Percentiles rank a stretch among this genome's conserved stretches.
phyloP scores from a whole-genome alignment of 495 filamentous ascomycete species.

The Pseudomonodictys pantanalensis region DNA sequence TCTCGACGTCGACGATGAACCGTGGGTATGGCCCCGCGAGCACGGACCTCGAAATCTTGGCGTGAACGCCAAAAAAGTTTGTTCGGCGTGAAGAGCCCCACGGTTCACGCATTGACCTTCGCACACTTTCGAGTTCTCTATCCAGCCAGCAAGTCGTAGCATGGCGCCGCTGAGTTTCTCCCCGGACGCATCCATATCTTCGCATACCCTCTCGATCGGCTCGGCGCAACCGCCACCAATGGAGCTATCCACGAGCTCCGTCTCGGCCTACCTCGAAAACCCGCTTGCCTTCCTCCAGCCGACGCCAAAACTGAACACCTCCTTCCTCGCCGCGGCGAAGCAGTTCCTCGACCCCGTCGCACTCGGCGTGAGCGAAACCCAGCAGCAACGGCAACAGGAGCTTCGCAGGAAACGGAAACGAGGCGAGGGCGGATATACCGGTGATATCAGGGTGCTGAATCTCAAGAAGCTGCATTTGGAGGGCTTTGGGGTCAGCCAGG shows the following conservation, averaged over 20 bases:
- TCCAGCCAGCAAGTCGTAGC: background rate
- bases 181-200: slow-evolving; percentile 33
- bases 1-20: background rate
- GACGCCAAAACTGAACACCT: slow-evolving; percentile 56
- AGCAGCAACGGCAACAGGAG: slow-evolving; percentile 38
- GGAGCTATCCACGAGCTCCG: slow-evolving; percentile 28
- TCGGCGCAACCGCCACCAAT: slow-evolving; percentile 31
- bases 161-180: slow-evolving; percentile 34
- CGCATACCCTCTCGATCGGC: slow-evolving; percentile 35
- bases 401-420: slow-evolving; percentile 65
- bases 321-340: slow-evolving; percentile 69
- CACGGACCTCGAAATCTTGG: slow-evolving; percentile 6
- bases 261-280: slow-evolving; percentile 49
- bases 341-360: slow-evolving; percentile 74
- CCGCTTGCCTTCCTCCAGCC: slow-evolving; percentile 69
- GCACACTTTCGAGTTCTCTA: background rate
- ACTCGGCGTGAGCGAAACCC: slow-evolving; percentile 59
- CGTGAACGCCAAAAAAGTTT: background rate
- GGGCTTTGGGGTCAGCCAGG: slow-evolving; percentile 82
- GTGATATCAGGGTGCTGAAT: slow-evolving; percentile 54
- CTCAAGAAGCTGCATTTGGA: slow-evolving; percentile 77
- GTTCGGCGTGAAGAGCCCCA: background rate
- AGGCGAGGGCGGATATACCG: slow-evolving; percentile 42
- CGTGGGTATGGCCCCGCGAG: background rate
- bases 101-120: background rate